Percentiles rank a stretch among this genome's conserved stretches.
Evolutionary conservation across 306 rosid genomes (phyloP).

Genomic region (Quercus engelmannii): DNA sequence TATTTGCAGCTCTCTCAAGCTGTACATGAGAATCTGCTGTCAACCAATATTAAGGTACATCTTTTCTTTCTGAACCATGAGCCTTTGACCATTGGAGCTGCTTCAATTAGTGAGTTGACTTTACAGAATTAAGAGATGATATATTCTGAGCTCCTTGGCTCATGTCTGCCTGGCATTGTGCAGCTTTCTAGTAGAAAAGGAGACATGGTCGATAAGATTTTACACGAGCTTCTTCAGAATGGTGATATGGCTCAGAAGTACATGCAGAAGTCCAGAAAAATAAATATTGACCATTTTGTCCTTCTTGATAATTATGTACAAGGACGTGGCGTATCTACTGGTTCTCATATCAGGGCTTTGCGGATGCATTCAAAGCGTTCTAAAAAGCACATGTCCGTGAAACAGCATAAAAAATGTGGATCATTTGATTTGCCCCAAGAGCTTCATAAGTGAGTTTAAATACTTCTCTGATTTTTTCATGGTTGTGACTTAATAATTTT

Average conservation of each 20-base stretch:
- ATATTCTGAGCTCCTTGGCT: not conserved
- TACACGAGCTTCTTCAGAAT: conserved; percentile 57
- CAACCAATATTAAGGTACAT: conserved; percentile 43
- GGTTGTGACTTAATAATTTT: not conserved
- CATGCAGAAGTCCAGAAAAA: conserved; percentile 66
- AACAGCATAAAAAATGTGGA: conserved; percentile 61
- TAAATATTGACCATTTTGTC: conserved; percentile 61
- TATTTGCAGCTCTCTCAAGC: conserved; percentile 51
- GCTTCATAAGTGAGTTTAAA: conserved; percentile 49
- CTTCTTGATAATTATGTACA: conserved; percentile 73
- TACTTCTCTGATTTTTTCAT: conserved; percentile 8
- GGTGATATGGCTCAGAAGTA: conserved; percentile 70
- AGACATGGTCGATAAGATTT: conserved; percentile 47
- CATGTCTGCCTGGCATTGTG: conserved; percentile 17
- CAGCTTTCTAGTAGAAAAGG: conserved; percentile 51
- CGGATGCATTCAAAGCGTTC: conserved; percentile 70
- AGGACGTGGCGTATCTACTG: conserved; percentile 30
- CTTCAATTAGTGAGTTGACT: not conserved
- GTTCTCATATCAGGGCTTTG: conserved; percentile 53
- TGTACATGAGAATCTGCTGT: conserved; percentile 53
- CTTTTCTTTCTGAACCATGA: not conserved
- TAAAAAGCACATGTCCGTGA: conserved; percentile 73
- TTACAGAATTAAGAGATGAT: not conserved
- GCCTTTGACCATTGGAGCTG: not conserved
- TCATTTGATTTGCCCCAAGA: conserved; percentile 59